phyloP scores from a whole-genome alignment of 108 stramenopile species.

The Mediolabrus comicus region DNA sequence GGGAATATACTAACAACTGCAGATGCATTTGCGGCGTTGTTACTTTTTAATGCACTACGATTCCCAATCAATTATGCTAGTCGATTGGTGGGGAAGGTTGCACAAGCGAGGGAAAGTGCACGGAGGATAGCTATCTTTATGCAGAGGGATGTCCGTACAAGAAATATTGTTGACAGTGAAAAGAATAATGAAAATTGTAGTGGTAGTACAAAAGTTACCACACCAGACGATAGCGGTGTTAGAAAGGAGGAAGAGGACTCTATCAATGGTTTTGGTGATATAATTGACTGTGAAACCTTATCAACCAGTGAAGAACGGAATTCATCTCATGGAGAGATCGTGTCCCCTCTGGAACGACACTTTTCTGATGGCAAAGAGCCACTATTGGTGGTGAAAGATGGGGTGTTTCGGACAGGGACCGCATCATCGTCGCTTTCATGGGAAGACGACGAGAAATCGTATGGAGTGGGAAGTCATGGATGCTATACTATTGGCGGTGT shows the following conservation, averaged over 20 bases:
- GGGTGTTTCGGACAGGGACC: constrained; percentile 3
- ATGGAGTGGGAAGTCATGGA: constrained; percentile 6
- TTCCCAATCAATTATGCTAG: constrained; percentile 89
- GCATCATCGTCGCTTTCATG: constrained; percentile 2
- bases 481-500: constrained; percentile 52
- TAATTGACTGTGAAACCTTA: neutral
- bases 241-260: neutral
- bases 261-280: neutral
- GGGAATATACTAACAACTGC: constrained; percentile 65
- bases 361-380: neutral
- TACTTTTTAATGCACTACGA: constrained; percentile 73
- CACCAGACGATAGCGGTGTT: neutral
- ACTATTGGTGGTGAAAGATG: constrained; percentile 14
- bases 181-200: neutral
- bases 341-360: neutral
- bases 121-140: constrained; percentile 60
- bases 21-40: constrained; percentile 72
- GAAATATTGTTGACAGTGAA: neutral
- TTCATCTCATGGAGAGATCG: neutral
- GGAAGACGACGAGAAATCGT: neutral
- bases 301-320: neutral
- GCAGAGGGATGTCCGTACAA: constrained; percentile 35
- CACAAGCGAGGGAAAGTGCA: constrained; percentile 63
- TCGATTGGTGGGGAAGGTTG: constrained; percentile 64
- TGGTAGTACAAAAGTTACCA: neutral